A percentile compares a stretch with the other conserved stretches of the same genome.
phyloP scores from a whole-genome alignment of 495 filamentous ascomycete genomes.

The Aspergillus homomorphus region DNA sequence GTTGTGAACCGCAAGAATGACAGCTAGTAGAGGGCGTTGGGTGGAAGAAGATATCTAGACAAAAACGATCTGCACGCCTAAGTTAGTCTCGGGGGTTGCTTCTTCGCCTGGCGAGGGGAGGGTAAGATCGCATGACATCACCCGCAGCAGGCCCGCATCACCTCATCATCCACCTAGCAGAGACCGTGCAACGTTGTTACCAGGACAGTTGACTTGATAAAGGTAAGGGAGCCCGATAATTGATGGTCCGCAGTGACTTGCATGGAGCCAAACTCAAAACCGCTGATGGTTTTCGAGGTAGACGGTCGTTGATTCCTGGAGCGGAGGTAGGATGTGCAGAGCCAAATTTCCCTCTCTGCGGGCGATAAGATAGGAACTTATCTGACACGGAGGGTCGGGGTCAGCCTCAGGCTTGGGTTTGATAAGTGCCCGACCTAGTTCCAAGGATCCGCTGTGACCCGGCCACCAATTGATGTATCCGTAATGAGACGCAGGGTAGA shows the following conservation, averaged over 20 bases:
- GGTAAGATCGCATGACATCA: slow-evolving; percentile 5
- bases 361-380: background rate
- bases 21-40: background rate
- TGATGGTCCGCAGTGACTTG: background rate
- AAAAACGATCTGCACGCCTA: background rate
- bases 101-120: background rate
- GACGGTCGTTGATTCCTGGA: too few relatives aligned
- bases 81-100: background rate
- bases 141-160: slow-evolving; percentile 3
- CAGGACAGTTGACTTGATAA: background rate
- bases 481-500: background rate
- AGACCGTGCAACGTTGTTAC: background rate
- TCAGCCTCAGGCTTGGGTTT: background rate
- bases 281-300: too few relatives aligned
- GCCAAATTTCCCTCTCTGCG: background rate
- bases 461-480: background rate
- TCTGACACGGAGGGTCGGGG: too few relatives aligned
- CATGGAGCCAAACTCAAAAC: background rate
- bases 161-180: background rate
- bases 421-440: background rate
- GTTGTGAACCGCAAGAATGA: background rate
- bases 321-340: background rate
- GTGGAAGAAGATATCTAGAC: background rate
- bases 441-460: too few relatives aligned
- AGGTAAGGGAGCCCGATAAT: background rate